Base-by-base conservation (phyloP, 257 asterid species). In the Cruciata laevipes region DNA sequence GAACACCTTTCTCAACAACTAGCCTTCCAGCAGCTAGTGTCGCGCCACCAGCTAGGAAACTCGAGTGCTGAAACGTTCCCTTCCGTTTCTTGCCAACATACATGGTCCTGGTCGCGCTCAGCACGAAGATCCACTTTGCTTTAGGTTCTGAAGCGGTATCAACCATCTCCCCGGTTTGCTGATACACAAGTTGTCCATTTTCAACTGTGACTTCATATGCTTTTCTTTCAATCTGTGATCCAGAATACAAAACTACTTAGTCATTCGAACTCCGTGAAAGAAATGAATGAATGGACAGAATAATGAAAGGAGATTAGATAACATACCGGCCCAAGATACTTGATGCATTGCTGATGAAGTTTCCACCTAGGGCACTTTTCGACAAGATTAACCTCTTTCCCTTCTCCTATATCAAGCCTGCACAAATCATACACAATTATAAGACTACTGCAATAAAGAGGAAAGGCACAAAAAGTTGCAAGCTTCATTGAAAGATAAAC, bases 21-120 rank as follows among this genome's bases (percentile, higher is more conserved):
- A 93, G 76, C 76, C 97, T 86, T 40, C 99, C 99, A 35, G 99
- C 99, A 21, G 99, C 92, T 52, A 87, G 51, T 5, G 97, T 86
- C 49, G 99, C 97, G 58, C 99, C 99, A 47, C 99, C 99, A 44
- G 99, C 92, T 81, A 93, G 86, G 78, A 93, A 93, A 71, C 97
- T 90, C 1, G 96, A 89, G 70, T 89, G 97, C 77, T 92, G 96
- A 79, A 92, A 92, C 10, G 90, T 81, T 44, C 96, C 99, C 71
- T 90, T 93, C 77, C 47, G 78, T 77, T 90, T 93, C 89, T 85
- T 82, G 73, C 96, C 97, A 0, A 86, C 96, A 30, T 93, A 93
- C 69, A 93, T 75, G 1, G 81, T 80, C 76, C 82, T 81, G 3
- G 97, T 81, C 30, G 97, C 87, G 82, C 99, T 90, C 18, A 93